phyloP scores from a whole-genome alignment of 2,329 filamentous ascomycete genomes.

The Penicillium rolfsii region DNA sequence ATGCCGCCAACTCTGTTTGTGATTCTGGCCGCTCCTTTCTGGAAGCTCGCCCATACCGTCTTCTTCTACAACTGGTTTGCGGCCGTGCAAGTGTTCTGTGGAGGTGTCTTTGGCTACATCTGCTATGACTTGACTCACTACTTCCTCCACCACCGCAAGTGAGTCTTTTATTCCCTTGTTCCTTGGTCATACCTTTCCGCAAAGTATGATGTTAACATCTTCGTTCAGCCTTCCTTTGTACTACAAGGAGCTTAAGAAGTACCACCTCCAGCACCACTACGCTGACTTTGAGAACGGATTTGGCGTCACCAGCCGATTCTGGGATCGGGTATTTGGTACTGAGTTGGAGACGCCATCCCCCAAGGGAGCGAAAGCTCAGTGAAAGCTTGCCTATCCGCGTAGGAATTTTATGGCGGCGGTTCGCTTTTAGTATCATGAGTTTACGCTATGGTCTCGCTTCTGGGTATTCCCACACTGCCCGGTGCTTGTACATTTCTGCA shows the following conservation, averaged over 20 bases:
- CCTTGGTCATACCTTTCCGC: background rate
- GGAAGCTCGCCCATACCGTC: slow-evolving; percentile 80
- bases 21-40: slow-evolving; percentile 83
- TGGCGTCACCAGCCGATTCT: slow-evolving; percentile 93
- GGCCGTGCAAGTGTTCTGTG: slow-evolving; percentile 77
- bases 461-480: slow-evolving; percentile 1
- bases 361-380: slow-evolving; percentile 44
- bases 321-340: slow-evolving; percentile 91
- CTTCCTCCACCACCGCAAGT: slow-evolving; percentile 94
- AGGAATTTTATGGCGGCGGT: background rate
- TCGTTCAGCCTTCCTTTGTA: slow-evolving; percentile 71
- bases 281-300: slow-evolving; percentile 98
- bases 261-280: slow-evolving; percentile 96
- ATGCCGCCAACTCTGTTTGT: slow-evolving; percentile 94
- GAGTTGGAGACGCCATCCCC: slow-evolving; percentile 61
- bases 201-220: slow-evolving; percentile 14
- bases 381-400: slow-evolving; percentile 10
- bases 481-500: slow-evolving; percentile 16
- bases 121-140: slow-evolving; percentile 98
- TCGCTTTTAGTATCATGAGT: slow-evolving; percentile 21
- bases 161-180: slow-evolving; percentile 38
- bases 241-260: slow-evolving; percentile 94
- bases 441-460: slow-evolving; percentile 19
- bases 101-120: slow-evolving; percentile 92
- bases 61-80: slow-evolving; percentile 86